Conservation (phyloP, 768 basidiomycete genomes). For the Tylopilus subfusipes region DNA sequence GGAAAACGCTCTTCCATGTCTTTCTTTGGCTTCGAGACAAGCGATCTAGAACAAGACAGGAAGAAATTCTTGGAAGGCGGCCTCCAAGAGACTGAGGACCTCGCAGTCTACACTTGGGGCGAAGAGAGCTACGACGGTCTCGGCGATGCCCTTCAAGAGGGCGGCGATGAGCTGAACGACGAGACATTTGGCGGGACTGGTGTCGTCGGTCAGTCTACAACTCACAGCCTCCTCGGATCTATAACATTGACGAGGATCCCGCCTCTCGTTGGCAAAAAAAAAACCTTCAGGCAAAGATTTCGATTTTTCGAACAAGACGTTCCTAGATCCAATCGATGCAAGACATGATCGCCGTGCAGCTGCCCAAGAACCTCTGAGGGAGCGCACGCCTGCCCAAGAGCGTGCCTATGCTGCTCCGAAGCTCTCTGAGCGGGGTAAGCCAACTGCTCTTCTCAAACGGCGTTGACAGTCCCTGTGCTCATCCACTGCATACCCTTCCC, state of each 20-base stretch:
- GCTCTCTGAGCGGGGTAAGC: constrained; percentile 29
- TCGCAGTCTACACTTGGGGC: constrained; percentile 92
- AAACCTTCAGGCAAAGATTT: constrained; percentile 82
- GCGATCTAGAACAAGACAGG: constrained; percentile 62
- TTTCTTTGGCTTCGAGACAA: constrained; percentile 75
- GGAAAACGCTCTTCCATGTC: constrained; percentile 48
- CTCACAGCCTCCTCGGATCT: constrained; percentile 10
- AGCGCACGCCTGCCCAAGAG: constrained; percentile 30
- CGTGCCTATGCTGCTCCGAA: constrained; percentile 13
- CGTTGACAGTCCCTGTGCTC: constrained; percentile 1
- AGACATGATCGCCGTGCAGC: constrained; percentile 18
- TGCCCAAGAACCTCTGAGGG: constrained; percentile 24
- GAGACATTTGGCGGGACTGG: constrained; percentile 86
- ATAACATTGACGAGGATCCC: constrained; percentile 4
- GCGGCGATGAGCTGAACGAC: constrained; percentile 90
- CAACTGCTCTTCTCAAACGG: constrained; percentile 7
- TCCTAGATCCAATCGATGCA: constrained; percentile 25
- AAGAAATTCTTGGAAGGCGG: constrained; percentile 49
- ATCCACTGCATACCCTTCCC: constrained; percentile 12
- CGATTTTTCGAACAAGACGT: constrained; percentile 63
- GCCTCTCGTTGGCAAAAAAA: not conserved
- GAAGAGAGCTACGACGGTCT: constrained; percentile 88
- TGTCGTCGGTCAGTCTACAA: constrained; percentile 60
- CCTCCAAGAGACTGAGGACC: constrained; percentile 64
- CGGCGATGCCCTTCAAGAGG: constrained; percentile 83